Base-by-base conservation (phyloP, 1,139 yeast genomes). In the Suhomyces terraborum region DNA sequence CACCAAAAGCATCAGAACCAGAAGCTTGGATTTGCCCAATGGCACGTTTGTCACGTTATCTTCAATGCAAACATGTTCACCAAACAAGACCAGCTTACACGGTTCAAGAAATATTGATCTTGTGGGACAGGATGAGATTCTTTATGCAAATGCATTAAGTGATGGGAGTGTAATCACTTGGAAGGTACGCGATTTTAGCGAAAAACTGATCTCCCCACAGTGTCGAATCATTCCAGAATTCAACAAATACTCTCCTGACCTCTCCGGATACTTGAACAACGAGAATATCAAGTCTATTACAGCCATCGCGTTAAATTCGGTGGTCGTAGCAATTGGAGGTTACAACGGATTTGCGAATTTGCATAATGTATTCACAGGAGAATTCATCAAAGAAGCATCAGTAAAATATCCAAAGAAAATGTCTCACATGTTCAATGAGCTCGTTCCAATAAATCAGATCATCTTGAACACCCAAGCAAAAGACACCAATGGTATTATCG, bases 291-390 rank as follows among this genome's bases (percentile, higher is more conserved):
- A 32, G 21, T 37, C 49, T 4, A 40, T 58, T 36, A 49, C 72
- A 43, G 47, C 69, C 46, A 43, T 71, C 56, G 61, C 70, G 43
- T 37, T 75, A 55, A 52, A 69, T 64, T 51, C 78, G 60, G 38
- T 66, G 48, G 73, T 84, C 3, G 62, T 84, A 6, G 68, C 81
- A 1, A 67, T 82, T 2, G 85, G 86, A 0, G 85, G 87, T 2
- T 75, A 73, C 50, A 75, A 81, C 49, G 93, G 93, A 14, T 71
- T 69, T 46, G 73, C 82, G 4, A 77, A 81, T 37, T 64, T 85
- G 18, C 79, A 79, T 58, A 87, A 88, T 55, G 70, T 79, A 0
- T 67, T 80, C 39, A 80, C 80, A 0, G 93, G 93, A 2, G 73
- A 69, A 32, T 69, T 67, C 33, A 55, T 81, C 12, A 63, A 81